These are phyloP conservation scores for Aschersonia sp. DNA, from an alignment of 2,329 filamentous ascomycete species.

Conservation along the genomic window DNA sequence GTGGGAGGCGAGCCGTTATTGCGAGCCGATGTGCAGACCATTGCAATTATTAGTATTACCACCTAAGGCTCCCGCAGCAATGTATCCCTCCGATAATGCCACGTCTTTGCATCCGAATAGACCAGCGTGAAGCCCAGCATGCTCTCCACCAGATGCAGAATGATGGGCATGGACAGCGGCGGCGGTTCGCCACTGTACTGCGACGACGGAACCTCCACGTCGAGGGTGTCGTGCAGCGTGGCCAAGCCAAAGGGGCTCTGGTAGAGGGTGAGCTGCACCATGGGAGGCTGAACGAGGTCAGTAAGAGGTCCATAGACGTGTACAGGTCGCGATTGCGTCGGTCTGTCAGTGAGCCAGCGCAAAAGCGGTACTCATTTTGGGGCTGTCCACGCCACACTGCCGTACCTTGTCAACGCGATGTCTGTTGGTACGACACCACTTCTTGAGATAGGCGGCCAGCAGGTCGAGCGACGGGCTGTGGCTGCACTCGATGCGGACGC, in stretches of 20 bases:
- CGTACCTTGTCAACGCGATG: conserved; percentile 18
- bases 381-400: too few species aligned
- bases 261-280: conserved; percentile 24
- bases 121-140: conserved; percentile 26
- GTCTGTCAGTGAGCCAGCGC: neutral
- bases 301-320: too few species aligned
- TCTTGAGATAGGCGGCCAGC: conserved; percentile 29
- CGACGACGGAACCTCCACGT: conserved; percentile 17
- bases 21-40: neutral
- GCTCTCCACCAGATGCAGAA: conserved; percentile 30
- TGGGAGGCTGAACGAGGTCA: conserved; percentile 21
- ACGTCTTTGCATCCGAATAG: conserved; percentile 8
- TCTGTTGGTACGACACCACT: conserved; percentile 30
- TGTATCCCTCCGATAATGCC: conserved; percentile 12
- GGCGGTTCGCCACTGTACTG: conserved; percentile 15
- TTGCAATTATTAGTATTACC: neutral
- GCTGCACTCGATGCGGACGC: conserved; percentile 26
- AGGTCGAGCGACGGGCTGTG: conserved; percentile 30
- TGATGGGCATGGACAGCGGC: conserved; percentile 23
- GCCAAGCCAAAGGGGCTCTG: conserved; percentile 30
- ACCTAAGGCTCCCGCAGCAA: neutral
- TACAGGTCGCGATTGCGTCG: too few species aligned
- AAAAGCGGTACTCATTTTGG: too few species aligned
- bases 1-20: too few species aligned
- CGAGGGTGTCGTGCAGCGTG: conserved; percentile 27